phyloP scores from a whole-genome alignment of 225 moss, liverwort and hornwort species.

The Polytrichum commune region DNA sequence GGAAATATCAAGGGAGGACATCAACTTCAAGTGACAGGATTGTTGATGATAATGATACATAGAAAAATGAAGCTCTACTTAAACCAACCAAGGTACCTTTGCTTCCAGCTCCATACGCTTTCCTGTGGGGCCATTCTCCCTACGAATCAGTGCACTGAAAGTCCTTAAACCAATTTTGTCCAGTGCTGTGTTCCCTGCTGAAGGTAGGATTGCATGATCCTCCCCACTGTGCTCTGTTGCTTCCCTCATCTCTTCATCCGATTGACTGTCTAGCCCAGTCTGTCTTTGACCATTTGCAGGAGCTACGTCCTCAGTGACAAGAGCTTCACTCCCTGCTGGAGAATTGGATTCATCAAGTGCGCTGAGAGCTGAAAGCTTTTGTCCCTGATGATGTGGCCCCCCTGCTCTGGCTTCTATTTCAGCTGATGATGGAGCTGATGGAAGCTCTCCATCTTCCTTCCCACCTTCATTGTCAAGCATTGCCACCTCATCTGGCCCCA shows the following conservation, averaged over 20 bases:
- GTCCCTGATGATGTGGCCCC: constrained; percentile 24
- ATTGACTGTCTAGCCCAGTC: constrained; percentile 50
- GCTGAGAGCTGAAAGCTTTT: background rate
- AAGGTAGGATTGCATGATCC: constrained; percentile 23
- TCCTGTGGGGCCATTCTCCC: constrained; percentile 64
- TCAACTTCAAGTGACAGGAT: too few relatives aligned
- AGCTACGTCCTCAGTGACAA: constrained; percentile 9
- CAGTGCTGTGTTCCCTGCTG: constrained; percentile 30
- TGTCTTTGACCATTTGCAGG: constrained; percentile 38
- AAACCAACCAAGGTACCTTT: constrained; percentile 47
- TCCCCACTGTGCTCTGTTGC: constrained; percentile 23
- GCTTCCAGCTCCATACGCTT: constrained; percentile 85
- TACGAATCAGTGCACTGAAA: constrained; percentile 67
- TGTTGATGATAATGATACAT: too few relatives aligned
- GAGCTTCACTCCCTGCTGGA: background rate
- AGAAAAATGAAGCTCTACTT: too few relatives aligned
- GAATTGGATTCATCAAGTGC: background rate
- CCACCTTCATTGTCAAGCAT: constrained; percentile 72
- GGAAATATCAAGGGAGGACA: too few relatives aligned
- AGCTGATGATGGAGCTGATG: constrained; percentile 39
- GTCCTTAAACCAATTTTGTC: constrained; percentile 55
- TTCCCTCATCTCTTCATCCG: constrained; percentile 59
- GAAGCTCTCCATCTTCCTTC: constrained; percentile 96
- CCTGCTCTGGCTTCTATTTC: constrained; percentile 39
- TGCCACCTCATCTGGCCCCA: constrained; percentile 18